Evolutionary conservation across 371 early-diverging fungal genomes (phyloP).

Genomic region (Sporodiniella umbellata): DNA sequence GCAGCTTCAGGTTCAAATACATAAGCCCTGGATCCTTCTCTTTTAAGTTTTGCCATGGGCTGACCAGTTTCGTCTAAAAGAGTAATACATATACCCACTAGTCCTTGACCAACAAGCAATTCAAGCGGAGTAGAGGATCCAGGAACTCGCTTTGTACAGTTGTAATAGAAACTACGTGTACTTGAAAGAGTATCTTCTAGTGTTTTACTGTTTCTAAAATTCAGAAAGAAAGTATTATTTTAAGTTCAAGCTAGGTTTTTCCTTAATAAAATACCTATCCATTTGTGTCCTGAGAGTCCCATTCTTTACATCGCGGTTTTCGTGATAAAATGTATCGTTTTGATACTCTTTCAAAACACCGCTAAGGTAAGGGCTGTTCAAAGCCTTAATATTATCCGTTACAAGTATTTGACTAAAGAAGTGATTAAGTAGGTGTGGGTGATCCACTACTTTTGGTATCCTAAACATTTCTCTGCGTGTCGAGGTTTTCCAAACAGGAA

Average conservation of each 20-base stretch:
- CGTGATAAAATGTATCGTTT: conserved; percentile 5
- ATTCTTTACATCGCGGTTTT: conserved; percentile 6
- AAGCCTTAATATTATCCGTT: conserved; percentile 43
- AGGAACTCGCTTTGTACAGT: conserved; percentile 40
- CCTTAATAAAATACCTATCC: neutral
- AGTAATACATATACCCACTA: conserved; percentile 68
- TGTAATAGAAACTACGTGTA: conserved; percentile 42
- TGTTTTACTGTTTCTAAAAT: conserved; percentile 5
- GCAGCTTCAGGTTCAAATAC: conserved; percentile 32
- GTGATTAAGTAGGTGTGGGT: conserved; percentile 57
- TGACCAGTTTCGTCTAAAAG: conserved; percentile 43
- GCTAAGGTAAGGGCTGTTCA: conserved; percentile 60
- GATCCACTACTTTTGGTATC: conserved; percentile 55
- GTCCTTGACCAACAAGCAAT: conserved; percentile 61
- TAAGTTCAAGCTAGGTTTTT: neutral
- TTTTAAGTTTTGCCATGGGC: conserved; percentile 29
- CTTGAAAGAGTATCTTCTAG: conserved; percentile 15
- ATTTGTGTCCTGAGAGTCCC: neutral
- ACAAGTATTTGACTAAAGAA: conserved; percentile 65
- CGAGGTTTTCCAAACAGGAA: conserved; percentile 50
- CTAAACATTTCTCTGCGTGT: conserved; percentile 39
- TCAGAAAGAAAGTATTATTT: neutral
- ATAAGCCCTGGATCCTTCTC: conserved; percentile 2
- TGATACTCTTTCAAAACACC: conserved; percentile 44
- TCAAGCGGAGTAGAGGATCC: conserved; percentile 35